Percentiles rank a stretch among this genome's conserved stretches.
phyloP scores from a whole-genome alignment of 345 rosid species.

The Erysimum cheiranthoides region DNA sequence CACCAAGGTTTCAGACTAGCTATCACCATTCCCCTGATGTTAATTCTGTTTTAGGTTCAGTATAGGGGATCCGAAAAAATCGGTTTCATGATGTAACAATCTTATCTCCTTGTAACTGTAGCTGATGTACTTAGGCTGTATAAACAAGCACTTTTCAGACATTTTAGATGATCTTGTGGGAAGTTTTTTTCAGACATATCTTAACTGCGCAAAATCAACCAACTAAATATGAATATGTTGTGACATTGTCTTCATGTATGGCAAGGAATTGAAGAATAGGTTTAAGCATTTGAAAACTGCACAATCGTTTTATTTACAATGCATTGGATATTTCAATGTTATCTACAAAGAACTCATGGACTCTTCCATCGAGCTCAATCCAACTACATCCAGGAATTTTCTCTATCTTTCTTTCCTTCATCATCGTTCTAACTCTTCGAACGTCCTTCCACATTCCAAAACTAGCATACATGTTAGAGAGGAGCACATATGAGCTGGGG shows the following conservation, averaged over 20 bases:
- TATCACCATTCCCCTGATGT: constrained; percentile 37
- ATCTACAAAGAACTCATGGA: constrained; percentile 59
- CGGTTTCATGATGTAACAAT: constrained; percentile 31
- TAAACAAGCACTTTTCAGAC: constrained; percentile 30
- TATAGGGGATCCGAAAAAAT: constrained; percentile 18
- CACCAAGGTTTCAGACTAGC: constrained; percentile 17
- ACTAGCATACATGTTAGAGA: constrained; percentile 62
- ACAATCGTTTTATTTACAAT: constrained; percentile 36
- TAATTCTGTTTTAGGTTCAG: constrained; percentile 34
- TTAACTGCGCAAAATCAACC: constrained; percentile 9
- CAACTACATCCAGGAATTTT: constrained; percentile 68
- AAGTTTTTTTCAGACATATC: constrained; percentile 13
- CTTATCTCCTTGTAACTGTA: constrained; percentile 40
- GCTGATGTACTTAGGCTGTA: constrained; percentile 45
- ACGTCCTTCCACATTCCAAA: constrained; percentile 61
- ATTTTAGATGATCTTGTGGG: constrained; percentile 21
- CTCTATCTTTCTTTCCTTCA: constrained; percentile 58
- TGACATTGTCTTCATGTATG: constrained; percentile 27
- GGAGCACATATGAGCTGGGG: constrained; percentile 55
- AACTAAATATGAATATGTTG: constrained; percentile 29
- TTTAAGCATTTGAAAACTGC: constrained; percentile 6
- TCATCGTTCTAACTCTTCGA: constrained; percentile 52
- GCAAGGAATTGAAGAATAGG: constrained; percentile 12
- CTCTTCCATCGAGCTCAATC: constrained; percentile 58
- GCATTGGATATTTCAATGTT: constrained; percentile 36